Percentiles rank a stretch among this genome's conserved stretches.
Conservation (phyloP, 148 eudicot species). For the Chenopodium quinoa region DNA sequence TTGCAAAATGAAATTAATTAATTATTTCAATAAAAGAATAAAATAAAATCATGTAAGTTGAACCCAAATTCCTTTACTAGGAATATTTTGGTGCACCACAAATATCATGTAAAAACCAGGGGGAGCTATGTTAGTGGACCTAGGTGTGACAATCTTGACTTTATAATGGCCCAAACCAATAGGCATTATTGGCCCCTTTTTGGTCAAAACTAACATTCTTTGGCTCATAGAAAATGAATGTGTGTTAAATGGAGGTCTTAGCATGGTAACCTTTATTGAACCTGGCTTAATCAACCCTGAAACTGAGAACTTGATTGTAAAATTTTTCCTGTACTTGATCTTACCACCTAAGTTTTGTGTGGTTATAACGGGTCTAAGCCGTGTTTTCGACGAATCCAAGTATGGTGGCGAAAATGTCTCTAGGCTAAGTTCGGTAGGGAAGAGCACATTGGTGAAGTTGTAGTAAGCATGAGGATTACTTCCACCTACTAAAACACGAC, state of each 20-base stretch:
- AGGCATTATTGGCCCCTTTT: not conserved
- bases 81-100: conserved; percentile 28
- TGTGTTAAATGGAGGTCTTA: conserved; percentile 59
- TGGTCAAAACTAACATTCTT: conserved; percentile 41
- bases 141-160: conserved; percentile 13
- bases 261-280: conserved; percentile 41
- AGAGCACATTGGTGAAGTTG: conserved; percentile 42
- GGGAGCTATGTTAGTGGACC: conserved; percentile 24
- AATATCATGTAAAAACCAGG: conserved; percentile 34
- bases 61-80: conserved; percentile 25
- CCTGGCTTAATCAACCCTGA: conserved; percentile 10
- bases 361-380: conserved; percentile 40
- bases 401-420: conserved; percentile 69
- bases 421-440: conserved; percentile 66
- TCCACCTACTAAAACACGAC: conserved; percentile 75
- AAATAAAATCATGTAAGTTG: not conserved
- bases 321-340: conserved; percentile 27
- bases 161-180: not conserved
- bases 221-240: conserved; percentile 71
- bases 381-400: conserved; percentile 20
- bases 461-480: conserved; percentile 61
- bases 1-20: not conserved
- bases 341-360: conserved; percentile 26
- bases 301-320: conserved; percentile 31
- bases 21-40: not conserved